Evolutionary conservation across 2,329 filamentous ascomycete species (phyloP).

Genomic region (Aspergillus sp.): DNA sequence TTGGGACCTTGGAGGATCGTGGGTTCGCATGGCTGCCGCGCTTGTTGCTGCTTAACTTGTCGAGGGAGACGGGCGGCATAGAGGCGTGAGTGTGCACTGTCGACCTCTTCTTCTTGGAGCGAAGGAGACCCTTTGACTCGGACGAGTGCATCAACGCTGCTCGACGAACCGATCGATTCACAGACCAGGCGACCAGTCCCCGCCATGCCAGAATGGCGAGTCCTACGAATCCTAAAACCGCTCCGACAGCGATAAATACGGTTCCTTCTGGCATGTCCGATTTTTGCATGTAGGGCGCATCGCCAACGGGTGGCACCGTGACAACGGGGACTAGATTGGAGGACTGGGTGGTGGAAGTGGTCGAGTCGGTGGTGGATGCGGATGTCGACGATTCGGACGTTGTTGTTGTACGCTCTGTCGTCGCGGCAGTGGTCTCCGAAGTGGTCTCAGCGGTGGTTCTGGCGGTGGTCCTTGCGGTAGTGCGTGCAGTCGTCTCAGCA

Average conservation of each 20-base stretch:
- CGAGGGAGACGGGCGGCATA: conserved; percentile 51
- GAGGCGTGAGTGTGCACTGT: conserved; percentile 18
- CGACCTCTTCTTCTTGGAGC: conserved; percentile 36
- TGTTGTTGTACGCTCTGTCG: conserved; percentile 19
- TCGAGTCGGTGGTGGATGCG: conserved; percentile 20
- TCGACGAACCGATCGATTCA: conserved; percentile 86
- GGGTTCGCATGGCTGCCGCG: conserved; percentile 37
- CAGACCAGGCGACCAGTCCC: conserved; percentile 78
- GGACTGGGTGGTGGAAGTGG: conserved; percentile 42
- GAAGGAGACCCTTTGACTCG: conserved; percentile 68
- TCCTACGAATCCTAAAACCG: conserved; percentile 78
- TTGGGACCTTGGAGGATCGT: conserved; percentile 29
- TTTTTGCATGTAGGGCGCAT: conserved; percentile 88
- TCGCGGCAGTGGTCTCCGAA: conserved; percentile 7
- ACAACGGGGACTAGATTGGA: conserved; percentile 59
- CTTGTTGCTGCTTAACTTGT: conserved; percentile 43
- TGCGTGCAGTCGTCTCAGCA: conserved; percentile 12
- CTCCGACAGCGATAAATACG: conserved; percentile 92
- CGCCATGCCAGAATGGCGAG: conserved; percentile 85
- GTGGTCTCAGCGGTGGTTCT: conserved; percentile 7
- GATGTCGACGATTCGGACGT: conserved; percentile 21
- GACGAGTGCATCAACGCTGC: conserved; percentile 74
- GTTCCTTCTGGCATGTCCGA: conserved; percentile 85
- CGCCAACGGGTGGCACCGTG: conserved; percentile 74
- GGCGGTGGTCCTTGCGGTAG: conserved; percentile 12